These are phyloP conservation scores for Amaranthus tricolor DNA, from an alignment of 179 eudicot genomes.

Conservation along the genomic window DNA sequence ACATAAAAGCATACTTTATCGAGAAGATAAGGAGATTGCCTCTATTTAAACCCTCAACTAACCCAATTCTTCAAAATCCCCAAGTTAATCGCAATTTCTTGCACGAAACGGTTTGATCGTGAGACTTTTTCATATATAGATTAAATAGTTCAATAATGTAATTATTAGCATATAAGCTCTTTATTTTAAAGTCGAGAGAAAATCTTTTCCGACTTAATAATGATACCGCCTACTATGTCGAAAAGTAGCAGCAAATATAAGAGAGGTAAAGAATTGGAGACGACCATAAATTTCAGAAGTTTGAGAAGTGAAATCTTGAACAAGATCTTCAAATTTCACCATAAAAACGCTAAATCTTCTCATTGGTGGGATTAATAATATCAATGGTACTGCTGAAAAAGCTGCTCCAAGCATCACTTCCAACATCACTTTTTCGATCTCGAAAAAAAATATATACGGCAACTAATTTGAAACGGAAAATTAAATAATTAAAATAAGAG, in stretches of 20 bases:
- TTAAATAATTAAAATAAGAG: neutral
- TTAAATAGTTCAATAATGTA: too few species aligned
- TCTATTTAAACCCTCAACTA: too few species aligned
- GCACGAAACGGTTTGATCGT: too few species aligned
- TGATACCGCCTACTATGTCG: neutral
- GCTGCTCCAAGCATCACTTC: conserved; percentile 24
- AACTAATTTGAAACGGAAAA: neutral
- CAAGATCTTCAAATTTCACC: conserved; percentile 24
- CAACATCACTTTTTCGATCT: conserved; percentile 3
- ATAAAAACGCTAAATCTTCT: conserved; percentile 23
- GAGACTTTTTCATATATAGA: too few species aligned
- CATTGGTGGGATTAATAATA: conserved; percentile 24
- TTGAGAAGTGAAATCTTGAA: conserved; percentile 24
- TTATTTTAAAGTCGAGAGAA: too few species aligned
- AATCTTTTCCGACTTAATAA: neutral
- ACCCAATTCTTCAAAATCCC: too few species aligned
- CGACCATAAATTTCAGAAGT: conserved; percentile 2
- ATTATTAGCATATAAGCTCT: too few species aligned
- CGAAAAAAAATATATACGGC: too few species aligned
- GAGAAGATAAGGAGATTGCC: too few species aligned
- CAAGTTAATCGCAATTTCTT: too few species aligned
- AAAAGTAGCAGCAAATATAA: conserved; percentile 7
- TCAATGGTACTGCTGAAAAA: conserved; percentile 22
- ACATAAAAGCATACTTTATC: too few species aligned
- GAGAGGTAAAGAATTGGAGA: conserved; percentile 7